These are phyloP conservation scores for Lactuca sativa DNA, from an alignment of 129 eudicot species.

Conservation along the genomic window DNA sequence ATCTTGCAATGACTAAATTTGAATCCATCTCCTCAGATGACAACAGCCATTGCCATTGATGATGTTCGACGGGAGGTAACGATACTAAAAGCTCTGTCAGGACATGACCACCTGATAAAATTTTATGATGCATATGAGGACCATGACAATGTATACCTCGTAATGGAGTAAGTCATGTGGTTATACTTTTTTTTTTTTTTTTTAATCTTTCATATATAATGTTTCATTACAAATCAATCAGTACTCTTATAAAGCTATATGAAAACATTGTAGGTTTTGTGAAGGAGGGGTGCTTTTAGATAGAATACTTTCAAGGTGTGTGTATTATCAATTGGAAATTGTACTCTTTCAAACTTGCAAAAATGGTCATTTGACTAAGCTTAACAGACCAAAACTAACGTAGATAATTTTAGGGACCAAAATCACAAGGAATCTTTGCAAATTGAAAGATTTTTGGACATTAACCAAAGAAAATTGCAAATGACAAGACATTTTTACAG, in stretches of 20 bases:
- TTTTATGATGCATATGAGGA: conserved; percentile 40
- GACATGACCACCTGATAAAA: conserved; percentile 28
- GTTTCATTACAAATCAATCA: background rate
- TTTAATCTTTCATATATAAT: background rate
- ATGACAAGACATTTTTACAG: no score
- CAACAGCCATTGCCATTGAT: conserved; percentile 41
- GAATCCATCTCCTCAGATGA: conserved; percentile 27
- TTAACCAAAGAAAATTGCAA: no score
- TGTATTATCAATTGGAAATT: background rate
- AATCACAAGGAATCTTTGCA: no score
- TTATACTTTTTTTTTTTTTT: background rate
- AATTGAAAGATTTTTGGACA: no score
- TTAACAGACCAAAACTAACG: no score
- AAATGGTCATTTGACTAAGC: no score
- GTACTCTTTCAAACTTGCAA: no score
- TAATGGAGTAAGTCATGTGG: conserved; percentile 34
- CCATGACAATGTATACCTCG: conserved; percentile 35
- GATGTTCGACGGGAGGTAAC: conserved; percentile 41
- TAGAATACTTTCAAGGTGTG: conserved; percentile 36
- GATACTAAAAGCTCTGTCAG: conserved; percentile 33
- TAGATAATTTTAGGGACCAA: no score
- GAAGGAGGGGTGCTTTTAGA: conserved; percentile 46
- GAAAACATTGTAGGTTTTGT: conserved; percentile 27
- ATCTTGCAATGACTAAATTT: background rate
- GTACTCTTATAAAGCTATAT: background rate